Evolutionary conservation across 306 rosid genomes (phyloP).

Genomic region (Hippophae tibetana): DNA sequence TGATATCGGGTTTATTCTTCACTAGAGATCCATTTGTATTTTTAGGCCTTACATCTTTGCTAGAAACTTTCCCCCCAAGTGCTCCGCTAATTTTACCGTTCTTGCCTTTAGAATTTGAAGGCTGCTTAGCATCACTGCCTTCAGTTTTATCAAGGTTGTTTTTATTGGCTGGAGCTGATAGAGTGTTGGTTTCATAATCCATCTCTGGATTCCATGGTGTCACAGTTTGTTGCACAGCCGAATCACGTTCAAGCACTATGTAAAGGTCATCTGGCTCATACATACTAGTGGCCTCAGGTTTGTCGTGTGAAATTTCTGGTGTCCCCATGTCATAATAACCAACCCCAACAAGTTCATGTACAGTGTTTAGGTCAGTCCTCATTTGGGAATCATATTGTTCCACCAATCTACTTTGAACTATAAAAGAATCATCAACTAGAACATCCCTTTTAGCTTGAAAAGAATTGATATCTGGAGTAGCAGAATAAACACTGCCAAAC

Average conservation of each 20-base stretch:
- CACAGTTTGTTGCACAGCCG: conserved; percentile 37
- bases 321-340: conserved; percentile 35
- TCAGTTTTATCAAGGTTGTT: conserved; percentile 24
- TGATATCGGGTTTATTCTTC: conserved; percentile 44
- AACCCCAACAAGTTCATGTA: conserved; percentile 50
- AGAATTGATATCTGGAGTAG: conserved; percentile 28
- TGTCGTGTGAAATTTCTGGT: conserved; percentile 31
- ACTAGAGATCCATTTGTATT: conserved; percentile 43
- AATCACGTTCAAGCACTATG: conserved; percentile 86
- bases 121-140: conserved; percentile 21
- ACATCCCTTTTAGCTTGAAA: conserved; percentile 35
- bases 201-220: conserved; percentile 77
- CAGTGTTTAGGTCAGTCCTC: conserved; percentile 46
- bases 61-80: conserved; percentile 34
- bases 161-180: conserved; percentile 31
- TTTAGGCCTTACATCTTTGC: conserved; percentile 57
- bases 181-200: conserved; percentile 52
- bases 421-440: conserved; percentile 77
- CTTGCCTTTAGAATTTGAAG: conserved; percentile 19
- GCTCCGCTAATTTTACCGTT: conserved; percentile 31
- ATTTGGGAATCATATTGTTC: conserved; percentile 47
- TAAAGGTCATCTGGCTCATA: conserved; percentile 86
- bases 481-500: conserved; percentile 36
- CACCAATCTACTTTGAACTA: conserved; percentile 55
- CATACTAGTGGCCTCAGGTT: conserved; percentile 29